Percentiles rank a stretch among this genome's conserved stretches.
Evolutionary conservation across 306 rosid species (phyloP).

Genomic region (Castanea sativa): DNA sequence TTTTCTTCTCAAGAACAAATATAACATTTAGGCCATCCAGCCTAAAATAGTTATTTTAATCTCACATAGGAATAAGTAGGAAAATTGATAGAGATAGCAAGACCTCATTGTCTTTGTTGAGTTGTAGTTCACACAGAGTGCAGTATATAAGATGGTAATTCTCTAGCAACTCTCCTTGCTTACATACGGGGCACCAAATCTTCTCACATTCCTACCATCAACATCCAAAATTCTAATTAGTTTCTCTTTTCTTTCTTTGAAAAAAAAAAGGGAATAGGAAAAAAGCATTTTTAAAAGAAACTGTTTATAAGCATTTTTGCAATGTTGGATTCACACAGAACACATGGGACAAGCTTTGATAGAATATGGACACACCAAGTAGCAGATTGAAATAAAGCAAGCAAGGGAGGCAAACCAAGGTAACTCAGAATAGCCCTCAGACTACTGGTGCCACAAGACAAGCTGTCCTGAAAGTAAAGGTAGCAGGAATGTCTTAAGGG

Average conservation of each 20-base stretch:
- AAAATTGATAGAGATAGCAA: constrained; percentile 15
- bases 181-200: constrained; percentile 90
- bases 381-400: not conserved
- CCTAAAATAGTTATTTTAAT: not conserved
- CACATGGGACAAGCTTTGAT: constrained; percentile 2
- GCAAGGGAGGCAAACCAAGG: not conserved
- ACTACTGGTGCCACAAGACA: not conserved
- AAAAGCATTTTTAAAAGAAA: not conserved
- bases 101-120: constrained; percentile 69
- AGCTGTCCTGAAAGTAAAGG: not conserved
- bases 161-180: constrained; percentile 70
- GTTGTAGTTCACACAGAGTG: constrained; percentile 52
- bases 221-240: constrained; percentile 13
- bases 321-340: constrained; percentile 5
- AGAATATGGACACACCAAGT: not conserved
- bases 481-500: not conserved
- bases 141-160: constrained; percentile 44
- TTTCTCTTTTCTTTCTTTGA: not conserved
- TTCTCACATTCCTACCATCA: constrained; percentile 40
- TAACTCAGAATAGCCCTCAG: not conserved
- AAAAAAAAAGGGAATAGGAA: not conserved
- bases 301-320: not conserved
- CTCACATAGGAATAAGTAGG: not conserved
- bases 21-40: not conserved
- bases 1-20: no score